Base-by-base conservation (phyloP, 306 rosid species). In the Vigna trinervia region DNA sequence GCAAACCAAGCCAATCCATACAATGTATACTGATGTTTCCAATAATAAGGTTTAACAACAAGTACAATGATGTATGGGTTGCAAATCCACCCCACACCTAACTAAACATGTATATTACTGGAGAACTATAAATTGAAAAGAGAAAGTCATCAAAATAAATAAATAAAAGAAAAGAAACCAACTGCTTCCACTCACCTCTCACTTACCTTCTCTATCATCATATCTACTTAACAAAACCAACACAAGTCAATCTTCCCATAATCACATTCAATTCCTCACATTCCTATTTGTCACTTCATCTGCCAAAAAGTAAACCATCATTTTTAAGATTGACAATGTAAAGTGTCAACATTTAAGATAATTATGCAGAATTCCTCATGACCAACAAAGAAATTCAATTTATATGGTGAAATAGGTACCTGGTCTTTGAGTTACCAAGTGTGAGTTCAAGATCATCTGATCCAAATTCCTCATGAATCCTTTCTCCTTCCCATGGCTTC, bases 401-500 rank as follows among this genome's bases (percentile, higher is more conserved):
- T 60, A 69, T 60, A 69, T 63, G 54, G 48, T 46, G 43, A 39
- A 30, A 3, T 3, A 30, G 34, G 53, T 62, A 92, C 97, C 98
- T 92, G 79, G 95, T 86, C 75, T 78, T 92, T 69, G 98, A 92
- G 92, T 85, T 88, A 69, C 98, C 98, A 73, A 94, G 98, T 69
- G 98, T 92, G 78, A 94, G 98, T 81, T 90, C 98, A 54, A 94
- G 93, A 76, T 94, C 98, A 86, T 94, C 98, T 4, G 96, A 77
- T 57, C 85, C 93, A 74, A 88, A 88, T 51, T 88, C 98, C 82
- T 94, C 98, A 20, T 92, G 97, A 78, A 94, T 94, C 64, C 96
- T 87, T 73, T 94, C 98, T 67, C 98, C 98, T 85, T 92, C 97
- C 98, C 98, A 94, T 53, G 98, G 91, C 91, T 94, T 94, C 47